These are phyloP conservation scores for Sphagnum fallax DNA, from an alignment of 228 moss, liverwort and hornwort genomes.

Conservation along the genomic window DNA sequence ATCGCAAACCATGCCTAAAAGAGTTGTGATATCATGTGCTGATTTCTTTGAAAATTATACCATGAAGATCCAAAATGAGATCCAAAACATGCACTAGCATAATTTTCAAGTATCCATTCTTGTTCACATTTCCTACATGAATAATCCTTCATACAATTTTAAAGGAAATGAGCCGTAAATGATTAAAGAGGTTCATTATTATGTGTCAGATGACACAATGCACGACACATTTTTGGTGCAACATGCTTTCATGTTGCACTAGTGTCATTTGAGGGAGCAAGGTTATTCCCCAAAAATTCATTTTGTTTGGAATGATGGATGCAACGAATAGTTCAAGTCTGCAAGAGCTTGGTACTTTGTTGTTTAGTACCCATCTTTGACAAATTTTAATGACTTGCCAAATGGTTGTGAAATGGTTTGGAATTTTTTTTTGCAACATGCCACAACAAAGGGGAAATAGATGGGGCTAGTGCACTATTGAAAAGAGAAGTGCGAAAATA, in stretches of 20 bases:
- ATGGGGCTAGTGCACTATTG: conserved; percentile 4
- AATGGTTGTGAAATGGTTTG: neutral
- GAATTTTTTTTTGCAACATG: conserved; percentile 6
- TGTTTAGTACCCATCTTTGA: neutral
- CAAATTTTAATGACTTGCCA: neutral
- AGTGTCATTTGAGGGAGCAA: neutral
- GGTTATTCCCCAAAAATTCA: neutral
- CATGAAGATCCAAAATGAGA: neutral
- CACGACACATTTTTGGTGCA: neutral
- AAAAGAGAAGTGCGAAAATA: neutral
- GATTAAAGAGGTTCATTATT: neutral
- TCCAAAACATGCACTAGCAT: neutral
- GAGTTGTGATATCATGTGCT: neutral
- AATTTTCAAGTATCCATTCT: neutral
- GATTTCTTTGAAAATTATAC: conserved; percentile 1
- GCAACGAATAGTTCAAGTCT: neutral
- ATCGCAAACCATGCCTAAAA: neutral
- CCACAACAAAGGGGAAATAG: conserved; percentile 7
- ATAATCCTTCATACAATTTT: neutral
- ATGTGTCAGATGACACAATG: conserved; percentile 2
- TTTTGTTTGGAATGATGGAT: conserved; percentile 8
- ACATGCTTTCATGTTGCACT: neutral
- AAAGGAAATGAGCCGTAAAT: neutral
- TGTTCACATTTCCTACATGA: neutral
- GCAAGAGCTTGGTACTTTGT: neutral